phyloP scores from a whole-genome alignment of 1,139 yeast species.

The Debaryomycetaceae sp. region DNA sequence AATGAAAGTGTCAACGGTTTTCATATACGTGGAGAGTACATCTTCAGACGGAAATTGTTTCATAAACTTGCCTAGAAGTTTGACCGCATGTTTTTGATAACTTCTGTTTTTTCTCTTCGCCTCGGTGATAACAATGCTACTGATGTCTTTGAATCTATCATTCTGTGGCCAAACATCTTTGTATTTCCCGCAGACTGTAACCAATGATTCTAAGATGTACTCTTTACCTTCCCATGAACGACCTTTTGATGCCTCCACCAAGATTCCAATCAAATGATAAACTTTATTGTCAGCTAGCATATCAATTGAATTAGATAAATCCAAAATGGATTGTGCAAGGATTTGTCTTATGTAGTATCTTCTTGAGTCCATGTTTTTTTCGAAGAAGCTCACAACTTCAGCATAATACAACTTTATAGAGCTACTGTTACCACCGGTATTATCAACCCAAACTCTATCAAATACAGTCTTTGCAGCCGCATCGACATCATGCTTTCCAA shows the following conservation, averaged over 20 bases:
- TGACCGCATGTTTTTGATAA: conserved; percentile 57
- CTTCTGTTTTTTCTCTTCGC: conserved; percentile 63
- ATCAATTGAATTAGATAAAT: conserved; percentile 46
- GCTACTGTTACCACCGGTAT: conserved; percentile 67
- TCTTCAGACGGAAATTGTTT: conserved; percentile 40
- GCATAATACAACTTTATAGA: conserved; percentile 66
- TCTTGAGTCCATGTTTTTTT: conserved; percentile 50
- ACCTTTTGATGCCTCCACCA: conserved; percentile 67
- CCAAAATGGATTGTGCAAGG: conserved; percentile 68
- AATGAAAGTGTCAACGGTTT: conserved; percentile 31
- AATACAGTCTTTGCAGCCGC: conserved; percentile 47
- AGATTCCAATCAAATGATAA: conserved; percentile 45
- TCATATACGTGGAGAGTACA: conserved; percentile 36
- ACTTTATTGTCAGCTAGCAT: conserved; percentile 23
- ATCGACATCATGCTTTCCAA: conserved; percentile 69
- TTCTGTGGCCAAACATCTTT: not conserved
- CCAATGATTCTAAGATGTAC: conserved; percentile 64
- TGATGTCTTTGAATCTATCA: conserved; percentile 36
- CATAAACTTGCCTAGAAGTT: conserved; percentile 47
- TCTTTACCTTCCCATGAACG: conserved; percentile 92
- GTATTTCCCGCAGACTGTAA: conserved; percentile 47
- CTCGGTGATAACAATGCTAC: conserved; percentile 52
- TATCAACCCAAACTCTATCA: conserved; percentile 74
- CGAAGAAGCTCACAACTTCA: conserved; percentile 63
- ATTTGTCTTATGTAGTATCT: conserved; percentile 66